Base-by-base conservation (phyloP, 1,139 yeast species). In the Debaryomycetaceae sp. region DNA sequence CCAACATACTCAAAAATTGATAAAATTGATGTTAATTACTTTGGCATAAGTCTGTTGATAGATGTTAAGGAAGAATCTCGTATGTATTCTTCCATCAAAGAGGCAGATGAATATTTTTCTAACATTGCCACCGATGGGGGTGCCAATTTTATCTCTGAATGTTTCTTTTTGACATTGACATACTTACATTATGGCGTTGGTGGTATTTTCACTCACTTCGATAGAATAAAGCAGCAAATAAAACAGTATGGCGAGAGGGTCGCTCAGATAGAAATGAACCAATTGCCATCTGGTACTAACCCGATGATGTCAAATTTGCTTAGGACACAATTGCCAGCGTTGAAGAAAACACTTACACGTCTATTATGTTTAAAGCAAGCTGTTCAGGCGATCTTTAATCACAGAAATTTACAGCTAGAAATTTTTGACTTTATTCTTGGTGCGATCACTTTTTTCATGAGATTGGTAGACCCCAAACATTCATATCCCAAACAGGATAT, bases 121-220 rank as follows among this genome's bases (percentile, higher is more conserved):
- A 61, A 68, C 28, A 29, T 39, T 2, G 57, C 58, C 11, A 47
- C 59, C 13, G 65, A 60, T 2, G 55, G 62, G 26, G 22, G 40
- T 14, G 32, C 48, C 13, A 92, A 92, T 53, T 92, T 92, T 58
- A 85, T 94, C 14, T 82, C 96, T 5, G 92, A 91, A 51, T 84
- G 95, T 52, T 94, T 89, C 61, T 92, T 75, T 56, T 62, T 92
- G 43, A 80, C 94, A 7, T 68, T 85, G 38, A 81, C 95, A 0
- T 89, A 84, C 58, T 65, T 88, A 41, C 91, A 92, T 50, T 94
- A 86, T 61, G 99, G 98, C 34, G 67, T 88, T 33, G 95, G 95
- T 28, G 98, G 97, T 37, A 65, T 86, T 0, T 65, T 74, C 39
- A 71, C 81, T 35, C 75, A 75, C 36, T 79, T 78, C 47, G 80